Evolutionary conservation across 2,329 filamentous ascomycete species (phyloP).

Genomic region (Coniella vitis): DNA sequence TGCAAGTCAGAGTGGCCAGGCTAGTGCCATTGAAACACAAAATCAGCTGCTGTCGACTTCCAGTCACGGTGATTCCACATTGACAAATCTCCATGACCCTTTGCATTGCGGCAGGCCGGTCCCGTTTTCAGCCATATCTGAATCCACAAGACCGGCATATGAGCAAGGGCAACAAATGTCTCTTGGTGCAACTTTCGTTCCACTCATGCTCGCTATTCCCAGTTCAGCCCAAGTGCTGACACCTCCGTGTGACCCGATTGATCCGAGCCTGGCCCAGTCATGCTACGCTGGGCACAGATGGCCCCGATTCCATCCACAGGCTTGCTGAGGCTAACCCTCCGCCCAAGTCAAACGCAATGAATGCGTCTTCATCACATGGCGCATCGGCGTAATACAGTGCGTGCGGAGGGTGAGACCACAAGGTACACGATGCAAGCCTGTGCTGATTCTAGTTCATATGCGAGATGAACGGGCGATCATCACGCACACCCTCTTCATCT

Average conservation of each 20-base stretch:
- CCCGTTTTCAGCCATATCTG: too few species aligned
- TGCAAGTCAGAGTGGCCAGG: not conserved
- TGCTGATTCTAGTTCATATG: too few species aligned
- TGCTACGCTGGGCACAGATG: not conserved
- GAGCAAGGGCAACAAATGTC: too few species aligned
- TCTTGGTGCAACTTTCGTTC: too few species aligned
- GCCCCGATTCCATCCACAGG: not conserved
- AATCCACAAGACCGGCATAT: too few species aligned
- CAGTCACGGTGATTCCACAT: slow-evolving; percentile 3
- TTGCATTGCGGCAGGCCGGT: too few species aligned
- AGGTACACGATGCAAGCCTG: too few species aligned
- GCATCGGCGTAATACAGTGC: too few species aligned
- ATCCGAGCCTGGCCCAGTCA: slow-evolving; percentile 4
- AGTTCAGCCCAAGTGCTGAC: slow-evolving; percentile 10
- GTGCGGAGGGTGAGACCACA: too few species aligned
- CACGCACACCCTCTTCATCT: too few species aligned
- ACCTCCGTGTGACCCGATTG: slow-evolving; percentile 2
- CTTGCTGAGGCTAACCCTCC: not conserved
- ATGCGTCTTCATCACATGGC: not conserved
- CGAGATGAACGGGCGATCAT: too few species aligned
- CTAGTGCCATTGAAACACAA: not conserved
- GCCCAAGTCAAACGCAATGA: not conserved
- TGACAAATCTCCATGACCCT: too few species aligned
- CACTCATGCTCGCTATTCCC: not conserved
- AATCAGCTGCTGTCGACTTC: not conserved